Evolutionary conservation across 2,329 filamentous ascomycete genomes (phyloP).

Genomic region (Aspergillus eucalypticola): DNA sequence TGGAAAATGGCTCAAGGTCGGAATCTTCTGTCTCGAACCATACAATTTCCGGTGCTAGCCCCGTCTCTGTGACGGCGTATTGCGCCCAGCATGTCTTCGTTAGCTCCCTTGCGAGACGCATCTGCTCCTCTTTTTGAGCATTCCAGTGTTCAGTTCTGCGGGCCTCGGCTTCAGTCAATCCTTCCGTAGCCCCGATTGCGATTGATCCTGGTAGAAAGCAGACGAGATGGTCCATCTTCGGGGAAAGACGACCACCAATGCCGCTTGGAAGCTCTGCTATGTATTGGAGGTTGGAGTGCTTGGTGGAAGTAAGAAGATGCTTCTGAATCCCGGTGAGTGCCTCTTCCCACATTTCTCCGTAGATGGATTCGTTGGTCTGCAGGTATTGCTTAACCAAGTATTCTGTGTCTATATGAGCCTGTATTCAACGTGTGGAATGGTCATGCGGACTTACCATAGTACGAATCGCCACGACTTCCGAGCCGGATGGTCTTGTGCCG

Average conservation of each 20-base stretch:
- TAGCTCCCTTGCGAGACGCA: slow-evolving; percentile 79
- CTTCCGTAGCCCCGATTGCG: slow-evolving; percentile 77
- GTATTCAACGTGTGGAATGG: not conserved
- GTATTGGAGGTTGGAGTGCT: slow-evolving; percentile 74
- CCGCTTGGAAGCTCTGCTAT: slow-evolving; percentile 80
- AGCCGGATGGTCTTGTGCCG: slow-evolving; percentile 80
- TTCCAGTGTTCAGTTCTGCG: slow-evolving; percentile 70
- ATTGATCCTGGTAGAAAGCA: slow-evolving; percentile 96
- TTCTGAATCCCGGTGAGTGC: slow-evolving; percentile 79
- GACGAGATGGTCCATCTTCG: slow-evolving; percentile 96
- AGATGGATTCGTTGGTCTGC: slow-evolving; percentile 82
- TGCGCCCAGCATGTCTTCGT: slow-evolving; percentile 96
- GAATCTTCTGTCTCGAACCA: slow-evolving; percentile 75
- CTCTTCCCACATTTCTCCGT: slow-evolving; percentile 87
- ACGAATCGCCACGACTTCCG: slow-evolving; percentile 89
- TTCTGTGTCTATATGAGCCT: slow-evolving; percentile 49
- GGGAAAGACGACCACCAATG: slow-evolving; percentile 63
- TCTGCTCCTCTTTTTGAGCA: slow-evolving; percentile 75
- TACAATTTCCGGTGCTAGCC: slow-evolving; percentile 84
- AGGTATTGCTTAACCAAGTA: slow-evolving; percentile 97
- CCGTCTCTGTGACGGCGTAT: slow-evolving; percentile 84
- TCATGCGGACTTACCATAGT: slow-evolving; percentile 61
- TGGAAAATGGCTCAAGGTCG: slow-evolving; percentile 33
- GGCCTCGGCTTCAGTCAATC: slow-evolving; percentile 70
- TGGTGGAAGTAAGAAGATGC: slow-evolving; percentile 83